Conservation (phyloP, 768 basidiomycete genomes). For the Lactarius pseudohatsudake region DNA sequence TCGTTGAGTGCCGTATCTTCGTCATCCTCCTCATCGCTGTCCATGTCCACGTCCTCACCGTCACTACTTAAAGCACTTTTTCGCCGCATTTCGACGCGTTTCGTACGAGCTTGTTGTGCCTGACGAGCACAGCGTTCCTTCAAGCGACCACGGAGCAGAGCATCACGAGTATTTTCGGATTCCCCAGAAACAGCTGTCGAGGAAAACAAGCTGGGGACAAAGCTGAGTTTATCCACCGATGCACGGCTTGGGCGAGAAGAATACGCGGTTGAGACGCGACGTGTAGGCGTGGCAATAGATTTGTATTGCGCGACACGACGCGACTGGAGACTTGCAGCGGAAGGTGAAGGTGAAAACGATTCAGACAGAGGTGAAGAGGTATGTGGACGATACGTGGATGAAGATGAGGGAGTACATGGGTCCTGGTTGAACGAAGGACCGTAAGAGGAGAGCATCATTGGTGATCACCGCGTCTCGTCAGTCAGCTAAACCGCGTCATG, state of each 20-base stretch:
- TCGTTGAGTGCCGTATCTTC: conserved; percentile 30
- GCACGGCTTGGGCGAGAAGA: conserved; percentile 8
- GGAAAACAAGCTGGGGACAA: neutral
- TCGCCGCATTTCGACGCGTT: conserved; percentile 24
- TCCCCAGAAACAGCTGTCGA: conserved; percentile 3
- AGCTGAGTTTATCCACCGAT: neutral
- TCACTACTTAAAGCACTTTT: conserved; percentile 30
- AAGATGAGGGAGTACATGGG: conserved; percentile 26
- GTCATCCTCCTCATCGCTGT: conserved; percentile 25
- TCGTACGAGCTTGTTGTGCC: conserved; percentile 28
- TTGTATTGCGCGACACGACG: conserved; percentile 29
- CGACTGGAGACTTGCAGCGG: conserved; percentile 20
- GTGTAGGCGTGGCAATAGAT: conserved; percentile 21
- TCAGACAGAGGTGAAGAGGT: conserved; percentile 26
- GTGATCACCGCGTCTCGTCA: neutral
- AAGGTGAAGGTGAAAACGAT: conserved; percentile 23
- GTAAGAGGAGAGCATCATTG: conserved; percentile 8
- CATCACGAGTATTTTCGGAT: conserved; percentile 24
- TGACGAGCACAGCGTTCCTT: conserved; percentile 31
- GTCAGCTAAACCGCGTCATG: neutral
- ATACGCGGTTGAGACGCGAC: conserved; percentile 23
- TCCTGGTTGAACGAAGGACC: neutral
- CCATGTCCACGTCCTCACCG: conserved; percentile 29
- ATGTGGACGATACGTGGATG: conserved; percentile 18
- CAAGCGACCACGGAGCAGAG: conserved; percentile 32